Evolutionary conservation across 306 rosid genomes (phyloP), one percentile per base, ranked within the genome.

Genomic region (Hippophae rhamnoides): DNA sequence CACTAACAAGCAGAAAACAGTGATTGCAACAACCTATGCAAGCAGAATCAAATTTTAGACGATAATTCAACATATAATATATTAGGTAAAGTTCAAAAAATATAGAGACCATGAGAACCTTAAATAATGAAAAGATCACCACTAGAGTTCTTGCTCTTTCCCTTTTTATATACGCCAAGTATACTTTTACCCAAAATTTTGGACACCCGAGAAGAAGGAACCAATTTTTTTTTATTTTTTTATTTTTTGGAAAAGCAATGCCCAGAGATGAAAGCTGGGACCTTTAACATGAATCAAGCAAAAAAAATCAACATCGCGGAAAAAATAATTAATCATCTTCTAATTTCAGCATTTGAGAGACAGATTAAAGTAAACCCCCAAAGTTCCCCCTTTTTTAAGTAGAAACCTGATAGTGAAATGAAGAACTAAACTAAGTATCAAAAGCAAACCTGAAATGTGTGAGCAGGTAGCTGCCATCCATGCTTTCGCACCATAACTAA

Each of bases 401-500:
- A 11, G 52, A 3, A 26, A 43, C 49, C 41, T 0, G 10, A 8
- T 26, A 25, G 27, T 27, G 49, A 58, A 9, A 1, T 10, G 40
- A n/a, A 47, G 23, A 38, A 52, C 27, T 5, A 43, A 62, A 52
- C 54, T 46, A 27, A 52, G 47, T 13, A 42, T 25, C 38, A 5
- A 47, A 50, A 38, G 2, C 9, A 14, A 42, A 90, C 98, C 96
- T 90, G 98, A 71, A 90, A 90, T 57, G 98, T 87, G 74, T 90
- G 98, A 58, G 98, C 98, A 40, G 98, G 98, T 57, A 90, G 68
- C 53, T 90, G 96, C 98, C 98, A 90, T 58, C 98, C 98, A 75
- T 90, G 96, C 70, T 90, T 85, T 68, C 98, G 78, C 75, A 87
- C 95, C 98, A 90, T 87, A 53, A 61, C 82, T 73, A 54, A 52